Evolutionary conservation across 1,284 basidiomycete species (phyloP).

Genomic region (Tremellales sp.): DNA sequence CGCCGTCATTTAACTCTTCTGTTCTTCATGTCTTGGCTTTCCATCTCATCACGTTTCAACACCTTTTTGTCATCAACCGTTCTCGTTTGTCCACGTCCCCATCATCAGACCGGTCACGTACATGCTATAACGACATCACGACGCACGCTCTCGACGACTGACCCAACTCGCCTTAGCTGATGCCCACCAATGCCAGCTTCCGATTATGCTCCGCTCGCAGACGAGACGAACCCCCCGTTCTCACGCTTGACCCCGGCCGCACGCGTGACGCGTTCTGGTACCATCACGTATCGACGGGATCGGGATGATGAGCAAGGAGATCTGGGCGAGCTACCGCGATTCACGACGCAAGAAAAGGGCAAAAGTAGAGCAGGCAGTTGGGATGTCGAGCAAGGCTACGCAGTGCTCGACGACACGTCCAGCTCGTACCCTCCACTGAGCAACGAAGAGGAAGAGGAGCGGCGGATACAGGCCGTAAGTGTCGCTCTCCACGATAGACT

Average conservation of each 20-base stretch:
- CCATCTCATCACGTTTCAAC: no score
- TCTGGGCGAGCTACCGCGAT: conserved; percentile 13
- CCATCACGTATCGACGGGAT: conserved; percentile 28
- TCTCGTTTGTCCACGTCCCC: no score
- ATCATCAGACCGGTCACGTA: no score
- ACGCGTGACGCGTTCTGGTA: conserved; percentile 30
- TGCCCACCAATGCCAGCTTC: not conserved
- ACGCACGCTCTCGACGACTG: no score
- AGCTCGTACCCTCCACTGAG: conserved; percentile 43
- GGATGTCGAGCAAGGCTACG: conserved; percentile 28
- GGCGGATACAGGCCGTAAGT: conserved; percentile 43
- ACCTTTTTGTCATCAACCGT: no score
- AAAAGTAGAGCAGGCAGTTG: conserved; percentile 30
- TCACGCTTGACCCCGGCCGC: conserved; percentile 25
- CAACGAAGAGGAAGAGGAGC: conserved; percentile 41
- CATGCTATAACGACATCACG: no score
- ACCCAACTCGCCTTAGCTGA: no score
- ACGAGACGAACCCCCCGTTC: conserved; percentile 34
- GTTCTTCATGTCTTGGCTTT: no score
- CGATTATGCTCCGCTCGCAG: conserved; percentile 35
- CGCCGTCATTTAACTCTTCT: no score
- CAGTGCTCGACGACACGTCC: conserved; percentile 10
- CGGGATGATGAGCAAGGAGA: conserved; percentile 18
- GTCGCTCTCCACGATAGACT: not conserved
- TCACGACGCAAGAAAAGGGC: not conserved